Evolutionary conservation across 495 filamentous ascomycete genomes (phyloP).

Genomic region (Aspergillus indologenus): DNA sequence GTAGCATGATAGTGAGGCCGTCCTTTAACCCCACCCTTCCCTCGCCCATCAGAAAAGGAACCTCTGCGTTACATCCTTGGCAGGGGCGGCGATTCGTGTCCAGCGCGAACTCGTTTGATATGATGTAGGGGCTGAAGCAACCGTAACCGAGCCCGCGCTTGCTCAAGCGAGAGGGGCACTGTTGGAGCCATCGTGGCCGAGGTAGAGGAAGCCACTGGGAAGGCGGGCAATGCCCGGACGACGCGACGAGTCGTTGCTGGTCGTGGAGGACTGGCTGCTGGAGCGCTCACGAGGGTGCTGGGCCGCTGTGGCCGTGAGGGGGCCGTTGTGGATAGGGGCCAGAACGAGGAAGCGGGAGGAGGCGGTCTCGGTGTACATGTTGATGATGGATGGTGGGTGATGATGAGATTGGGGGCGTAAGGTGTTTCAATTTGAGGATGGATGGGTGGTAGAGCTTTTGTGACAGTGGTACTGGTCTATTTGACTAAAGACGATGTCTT

Average conservation of each 20-base stretch:
- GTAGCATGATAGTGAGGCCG: neutral
- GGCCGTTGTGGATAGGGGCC: constrained; percentile 38
- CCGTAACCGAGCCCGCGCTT: neutral
- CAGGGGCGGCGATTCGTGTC: constrained; percentile 18
- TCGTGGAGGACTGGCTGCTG: constrained; percentile 20
- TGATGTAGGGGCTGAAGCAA: neutral
- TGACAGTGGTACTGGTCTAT: no score
- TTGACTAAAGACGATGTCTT: no score
- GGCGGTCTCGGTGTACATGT: constrained; percentile 38
- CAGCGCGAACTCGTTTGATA: constrained; percentile 23
- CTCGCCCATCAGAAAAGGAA: neutral
- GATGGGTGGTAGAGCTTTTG: constrained; percentile 1
- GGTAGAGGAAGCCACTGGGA: constrained; percentile 14
- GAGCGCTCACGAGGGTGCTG: constrained; percentile 19
- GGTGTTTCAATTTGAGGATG: neutral
- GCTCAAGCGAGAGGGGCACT: constrained; percentile 17
- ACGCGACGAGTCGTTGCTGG: constrained; percentile 3
- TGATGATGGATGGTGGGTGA: constrained; percentile 16
- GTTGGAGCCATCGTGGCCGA: constrained; percentile 18
- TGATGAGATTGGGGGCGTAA: constrained; percentile 11
- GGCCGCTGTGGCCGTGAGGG: constrained; percentile 20
- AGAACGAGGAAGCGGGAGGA: constrained; percentile 39
- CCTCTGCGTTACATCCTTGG: no score
- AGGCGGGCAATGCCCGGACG: constrained; percentile 6
- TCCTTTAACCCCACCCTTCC: neutral